Conservation (phyloP, 495 filamentous ascomycete species). For the Peziza echinospora region DNA sequence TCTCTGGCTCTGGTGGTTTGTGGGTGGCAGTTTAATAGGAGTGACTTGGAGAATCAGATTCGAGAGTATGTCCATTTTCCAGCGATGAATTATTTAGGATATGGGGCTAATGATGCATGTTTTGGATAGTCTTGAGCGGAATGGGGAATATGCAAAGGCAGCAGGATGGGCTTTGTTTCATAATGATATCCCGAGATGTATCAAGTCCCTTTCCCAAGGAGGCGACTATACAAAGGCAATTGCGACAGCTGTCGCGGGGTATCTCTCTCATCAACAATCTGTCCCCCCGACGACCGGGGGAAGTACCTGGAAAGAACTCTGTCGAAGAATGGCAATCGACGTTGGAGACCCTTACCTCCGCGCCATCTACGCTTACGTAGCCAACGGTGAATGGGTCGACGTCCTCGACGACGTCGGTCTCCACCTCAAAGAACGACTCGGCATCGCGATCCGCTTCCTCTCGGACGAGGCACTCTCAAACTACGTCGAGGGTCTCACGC, state of each 20-base stretch:
- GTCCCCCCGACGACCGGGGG: constrained; percentile 2
- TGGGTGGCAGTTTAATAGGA: constrained; percentile 38
- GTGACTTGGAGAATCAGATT: constrained; percentile 37
- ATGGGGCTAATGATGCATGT: no score
- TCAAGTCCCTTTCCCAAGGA: constrained; percentile 9
- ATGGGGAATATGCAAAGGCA: constrained; percentile 57
- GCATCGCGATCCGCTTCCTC: constrained; percentile 68
- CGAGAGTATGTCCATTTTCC: no score
- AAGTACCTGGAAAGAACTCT: constrained; percentile 19
- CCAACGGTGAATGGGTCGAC: constrained; percentile 65
- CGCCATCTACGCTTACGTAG: constrained; percentile 78
- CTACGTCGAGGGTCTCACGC: constrained; percentile 44
- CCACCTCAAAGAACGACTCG: constrained; percentile 64
- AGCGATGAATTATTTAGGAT: no score
- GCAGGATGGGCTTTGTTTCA: constrained; percentile 59
- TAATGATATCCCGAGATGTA: constrained; percentile 33
- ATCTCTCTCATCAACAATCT: constrained; percentile 7
- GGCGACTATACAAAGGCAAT: constrained; percentile 18
- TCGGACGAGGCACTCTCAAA: constrained; percentile 50
- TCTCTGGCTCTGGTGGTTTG: constrained; percentile 61
- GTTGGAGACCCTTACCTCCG: constrained; percentile 67
- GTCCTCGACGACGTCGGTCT: constrained; percentile 66
- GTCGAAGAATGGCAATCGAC: constrained; percentile 37
- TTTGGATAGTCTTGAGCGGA: constrained; percentile 29
- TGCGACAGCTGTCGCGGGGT: constrained; percentile 19